phyloP scores from a whole-genome alignment of 495 filamentous ascomycete genomes.

The Margaritispora aquatica region DNA sequence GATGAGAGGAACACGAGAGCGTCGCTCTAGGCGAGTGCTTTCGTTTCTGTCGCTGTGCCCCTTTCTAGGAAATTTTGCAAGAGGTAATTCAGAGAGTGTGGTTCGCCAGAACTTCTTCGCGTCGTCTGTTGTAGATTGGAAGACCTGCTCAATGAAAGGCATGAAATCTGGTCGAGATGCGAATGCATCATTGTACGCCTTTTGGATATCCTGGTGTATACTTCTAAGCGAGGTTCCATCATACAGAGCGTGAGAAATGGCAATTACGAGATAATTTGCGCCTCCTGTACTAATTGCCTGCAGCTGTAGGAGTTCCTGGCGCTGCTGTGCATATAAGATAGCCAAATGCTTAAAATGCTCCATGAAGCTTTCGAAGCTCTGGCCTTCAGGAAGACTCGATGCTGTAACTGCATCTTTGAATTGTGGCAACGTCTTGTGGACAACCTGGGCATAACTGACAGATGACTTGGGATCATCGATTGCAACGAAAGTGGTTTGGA shows the following conservation, averaged over 20 bases:
- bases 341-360: constrained; percentile 6
- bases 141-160: constrained; percentile 38
- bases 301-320: constrained; percentile 34
- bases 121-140: constrained; percentile 29
- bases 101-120: constrained; percentile 54
- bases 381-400: constrained; percentile 8
- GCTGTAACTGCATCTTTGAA: not conserved
- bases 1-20: constrained; percentile 30
- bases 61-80: constrained; percentile 27
- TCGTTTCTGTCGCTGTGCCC: not conserved
- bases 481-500: constrained; percentile 65
- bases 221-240: constrained; percentile 68
- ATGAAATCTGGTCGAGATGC: constrained; percentile 37
- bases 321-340: not conserved
- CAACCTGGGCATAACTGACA: constrained; percentile 58
- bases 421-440: constrained; percentile 28
- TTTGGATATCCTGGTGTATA: constrained; percentile 58
- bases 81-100: constrained; percentile 42
- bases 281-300: constrained; percentile 28
- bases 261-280: constrained; percentile 51
- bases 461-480: constrained; percentile 49
- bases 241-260: constrained; percentile 73
- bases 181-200: constrained; percentile 44
- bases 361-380: constrained; percentile 25
- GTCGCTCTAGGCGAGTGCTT: constrained; percentile 39